These are phyloP conservation scores for Aspergillus eucalypticola DNA, from an alignment of 2,329 filamentous ascomycete genomes.

Conservation along the genomic window DNA sequence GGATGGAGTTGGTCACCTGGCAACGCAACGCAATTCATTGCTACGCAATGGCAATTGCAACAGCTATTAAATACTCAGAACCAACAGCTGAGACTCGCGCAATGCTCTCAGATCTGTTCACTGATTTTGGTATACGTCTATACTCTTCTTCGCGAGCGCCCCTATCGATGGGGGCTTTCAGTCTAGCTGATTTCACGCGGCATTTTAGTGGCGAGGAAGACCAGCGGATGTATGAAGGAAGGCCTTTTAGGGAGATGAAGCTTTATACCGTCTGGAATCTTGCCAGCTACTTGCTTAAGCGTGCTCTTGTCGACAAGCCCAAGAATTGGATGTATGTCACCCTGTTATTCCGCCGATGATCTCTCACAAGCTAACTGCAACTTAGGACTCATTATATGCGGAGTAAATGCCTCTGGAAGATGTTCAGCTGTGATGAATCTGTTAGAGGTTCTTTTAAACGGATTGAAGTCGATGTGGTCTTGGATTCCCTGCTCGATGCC, in stretches of 20 bases:
- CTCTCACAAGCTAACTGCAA: background rate
- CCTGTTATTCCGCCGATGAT: background rate
- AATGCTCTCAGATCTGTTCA: slow-evolving; percentile 65
- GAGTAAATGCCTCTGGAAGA: slow-evolving; percentile 72
- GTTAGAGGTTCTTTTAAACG: slow-evolving; percentile 38
- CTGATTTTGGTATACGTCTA: slow-evolving; percentile 67
- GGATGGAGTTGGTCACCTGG: slow-evolving; percentile 69
- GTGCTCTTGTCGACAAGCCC: slow-evolving; percentile 59
- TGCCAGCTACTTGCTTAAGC: slow-evolving; percentile 61
- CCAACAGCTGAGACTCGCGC: slow-evolving; percentile 54
- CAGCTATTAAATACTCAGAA: slow-evolving; percentile 59
- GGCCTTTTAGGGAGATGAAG: slow-evolving; percentile 60
- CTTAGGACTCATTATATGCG: slow-evolving; percentile 65
- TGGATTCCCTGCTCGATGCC: slow-evolving; percentile 60
- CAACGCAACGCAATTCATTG: slow-evolving; percentile 83
- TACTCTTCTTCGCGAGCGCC: slow-evolving; percentile 70
- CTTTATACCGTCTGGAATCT: slow-evolving; percentile 65
- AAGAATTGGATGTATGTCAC: slow-evolving; percentile 62
- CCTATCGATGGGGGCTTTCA: slow-evolving; percentile 67
- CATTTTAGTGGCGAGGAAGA: slow-evolving; percentile 59
- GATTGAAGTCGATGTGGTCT: slow-evolving; percentile 49
- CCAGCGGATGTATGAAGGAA: slow-evolving; percentile 58
- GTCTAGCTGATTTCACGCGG: slow-evolving; percentile 60
- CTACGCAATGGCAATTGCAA: slow-evolving; percentile 68
- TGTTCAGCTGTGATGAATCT: slow-evolving; percentile 55